Conservation (phyloP, 139 green algal species). For the Chlamydomonas eustigma region DNA sequence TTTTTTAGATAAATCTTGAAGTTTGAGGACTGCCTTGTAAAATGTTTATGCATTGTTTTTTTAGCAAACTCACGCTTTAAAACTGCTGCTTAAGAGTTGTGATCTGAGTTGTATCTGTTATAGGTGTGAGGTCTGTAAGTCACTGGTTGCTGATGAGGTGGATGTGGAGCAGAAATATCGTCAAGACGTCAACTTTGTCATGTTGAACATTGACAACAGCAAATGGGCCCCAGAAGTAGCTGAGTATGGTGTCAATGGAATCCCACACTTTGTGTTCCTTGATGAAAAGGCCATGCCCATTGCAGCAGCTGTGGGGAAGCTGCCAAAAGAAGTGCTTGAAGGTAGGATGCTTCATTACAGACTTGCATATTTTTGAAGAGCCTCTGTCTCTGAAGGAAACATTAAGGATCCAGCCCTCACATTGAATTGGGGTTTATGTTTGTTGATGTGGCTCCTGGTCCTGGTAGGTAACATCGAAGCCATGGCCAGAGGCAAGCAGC, state of each 20-base stretch:
- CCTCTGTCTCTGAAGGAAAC: not conserved
- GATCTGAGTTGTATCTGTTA: no score
- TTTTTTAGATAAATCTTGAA: no score
- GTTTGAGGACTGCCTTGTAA: no score
- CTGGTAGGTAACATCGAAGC: no score
- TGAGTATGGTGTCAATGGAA: slow-evolving; percentile 87
- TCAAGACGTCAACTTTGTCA: slow-evolving; percentile 90
- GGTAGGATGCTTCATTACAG: not conserved
- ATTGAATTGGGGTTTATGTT: not conserved
- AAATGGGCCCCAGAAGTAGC: slow-evolving; percentile 56
- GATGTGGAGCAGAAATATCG: slow-evolving; percentile 30
- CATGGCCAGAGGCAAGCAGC: not conserved
- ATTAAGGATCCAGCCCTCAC: not conserved
- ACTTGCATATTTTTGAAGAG: not conserved
- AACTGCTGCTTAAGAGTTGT: no score
- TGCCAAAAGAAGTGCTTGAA: slow-evolving; percentile 52
- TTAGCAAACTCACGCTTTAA: no score
- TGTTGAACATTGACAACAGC: slow-evolving; percentile 98
- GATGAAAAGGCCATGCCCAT: slow-evolving; percentile 61
- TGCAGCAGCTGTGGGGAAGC: slow-evolving; percentile 71
- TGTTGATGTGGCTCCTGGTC: not conserved
- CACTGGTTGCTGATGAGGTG: slow-evolving; percentile 69
- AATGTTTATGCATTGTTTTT: no score
- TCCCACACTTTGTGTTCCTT: slow-evolving; percentile 95
- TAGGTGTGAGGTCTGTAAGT: slow-evolving; percentile 78